Conservation (phyloP, 768 basidiomycete genomes). For the Lactifluus pinguis region DNA sequence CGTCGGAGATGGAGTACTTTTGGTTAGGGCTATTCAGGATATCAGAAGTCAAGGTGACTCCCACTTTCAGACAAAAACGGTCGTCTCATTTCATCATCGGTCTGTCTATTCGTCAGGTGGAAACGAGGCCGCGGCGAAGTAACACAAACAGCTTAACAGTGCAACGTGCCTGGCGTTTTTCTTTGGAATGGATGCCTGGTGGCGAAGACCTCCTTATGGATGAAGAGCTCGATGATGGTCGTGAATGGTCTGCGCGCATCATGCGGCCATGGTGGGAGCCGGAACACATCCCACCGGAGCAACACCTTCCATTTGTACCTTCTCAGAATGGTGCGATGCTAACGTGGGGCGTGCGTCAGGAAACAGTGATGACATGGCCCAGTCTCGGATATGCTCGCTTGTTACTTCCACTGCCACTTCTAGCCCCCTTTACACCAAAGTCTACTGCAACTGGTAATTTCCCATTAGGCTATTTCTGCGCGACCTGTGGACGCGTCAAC, state of each 20-base stretch:
- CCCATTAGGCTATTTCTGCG: slow-evolving; percentile 15
- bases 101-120: slow-evolving; percentile 5
- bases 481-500: slow-evolving; percentile 15
- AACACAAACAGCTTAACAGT: neutral
- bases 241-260: neutral
- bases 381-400: neutral
- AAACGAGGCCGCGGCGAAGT: neutral
- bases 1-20: slow-evolving; percentile 14
- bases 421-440: slow-evolving; percentile 15
- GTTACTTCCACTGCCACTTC: slow-evolving; percentile 14
- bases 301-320: neutral
- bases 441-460: slow-evolving; percentile 13
- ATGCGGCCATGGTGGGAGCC: slow-evolving; percentile 18
- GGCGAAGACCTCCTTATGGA: slow-evolving; percentile 15
- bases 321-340: neutral
- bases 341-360: neutral
- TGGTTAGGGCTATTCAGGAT: slow-evolving; percentile 18
- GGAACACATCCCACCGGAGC: neutral
- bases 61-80: neutral
- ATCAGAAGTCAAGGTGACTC: slow-evolving; percentile 11
- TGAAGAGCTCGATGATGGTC: neutral
- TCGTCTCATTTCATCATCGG: neutral
- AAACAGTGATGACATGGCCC: neutral
- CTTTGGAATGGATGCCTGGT: slow-evolving; percentile 15
- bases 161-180: slow-evolving; percentile 9